Percentiles rank a stretch among this genome's conserved stretches.
Conservation (phyloP, 495 filamentous ascomycete genomes). For the Podospora pseudoanserina region DNA sequence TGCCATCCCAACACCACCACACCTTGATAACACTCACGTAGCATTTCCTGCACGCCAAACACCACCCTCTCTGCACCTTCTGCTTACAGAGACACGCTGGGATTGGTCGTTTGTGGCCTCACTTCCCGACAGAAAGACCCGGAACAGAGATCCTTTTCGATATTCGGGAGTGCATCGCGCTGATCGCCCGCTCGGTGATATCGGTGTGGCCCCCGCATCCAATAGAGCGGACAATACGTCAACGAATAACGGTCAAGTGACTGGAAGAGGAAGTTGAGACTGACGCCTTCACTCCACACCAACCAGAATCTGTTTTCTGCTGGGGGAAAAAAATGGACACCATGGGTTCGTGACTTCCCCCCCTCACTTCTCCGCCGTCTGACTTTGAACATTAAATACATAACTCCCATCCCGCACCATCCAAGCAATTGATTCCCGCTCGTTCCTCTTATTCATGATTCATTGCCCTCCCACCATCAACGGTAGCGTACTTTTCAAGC, state of each 20-base stretch:
- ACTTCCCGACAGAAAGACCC: neutral
- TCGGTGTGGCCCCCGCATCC: neutral
- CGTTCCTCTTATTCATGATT: neutral
- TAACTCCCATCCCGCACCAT: neutral
- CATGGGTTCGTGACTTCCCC: neutral
- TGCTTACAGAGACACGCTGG: constrained; percentile 4
- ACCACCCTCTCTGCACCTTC: neutral
- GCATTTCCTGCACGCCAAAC: constrained; percentile 1
- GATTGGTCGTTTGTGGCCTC: constrained; percentile 6
- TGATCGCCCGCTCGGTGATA: neutral
- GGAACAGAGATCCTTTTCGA: neutral
- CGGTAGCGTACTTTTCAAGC: neutral
- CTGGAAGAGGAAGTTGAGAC: neutral
- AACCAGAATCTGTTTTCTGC: neutral
- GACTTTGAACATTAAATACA: neutral
- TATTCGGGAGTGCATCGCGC: neutral
- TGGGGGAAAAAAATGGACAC: neutral
- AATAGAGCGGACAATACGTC: neutral
- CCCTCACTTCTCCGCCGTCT: neutral
- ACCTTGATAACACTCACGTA: neutral
- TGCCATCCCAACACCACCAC: constrained; percentile 1
- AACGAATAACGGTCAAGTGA: neutral
- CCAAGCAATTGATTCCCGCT: neutral
- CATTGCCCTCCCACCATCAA: neutral
- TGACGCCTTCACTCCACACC: neutral